phyloP scores from a whole-genome alignment of 148 eudicot genomes.

The Vaccinium corymbosum region DNA sequence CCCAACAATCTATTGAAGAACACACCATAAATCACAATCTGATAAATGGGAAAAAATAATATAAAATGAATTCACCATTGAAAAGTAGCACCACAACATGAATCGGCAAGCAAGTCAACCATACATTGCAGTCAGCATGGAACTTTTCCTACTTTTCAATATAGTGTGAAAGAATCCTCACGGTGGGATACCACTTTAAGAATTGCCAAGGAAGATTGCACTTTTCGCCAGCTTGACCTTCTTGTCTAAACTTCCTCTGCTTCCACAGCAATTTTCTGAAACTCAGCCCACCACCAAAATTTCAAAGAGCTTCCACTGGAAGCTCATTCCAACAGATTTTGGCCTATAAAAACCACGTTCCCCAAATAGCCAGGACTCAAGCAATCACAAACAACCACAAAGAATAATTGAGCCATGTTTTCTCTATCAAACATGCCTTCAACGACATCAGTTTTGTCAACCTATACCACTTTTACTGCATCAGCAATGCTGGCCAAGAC shows the following conservation, averaged over 20 bases:
- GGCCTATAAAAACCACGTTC: constrained; percentile 3
- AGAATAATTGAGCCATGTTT: background rate
- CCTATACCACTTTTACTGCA: constrained; percentile 8
- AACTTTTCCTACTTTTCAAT: background rate
- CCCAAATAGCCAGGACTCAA: background rate
- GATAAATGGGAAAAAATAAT: too few relatives aligned
- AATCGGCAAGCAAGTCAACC: too few relatives aligned
- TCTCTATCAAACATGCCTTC: background rate
- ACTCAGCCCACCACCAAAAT: background rate
- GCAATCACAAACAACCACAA: background rate
- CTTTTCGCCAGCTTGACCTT: background rate
- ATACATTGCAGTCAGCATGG: too few relatives aligned
- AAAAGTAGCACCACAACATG: too few relatives aligned
- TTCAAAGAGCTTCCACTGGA: constrained; percentile 11
- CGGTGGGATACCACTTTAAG: background rate
- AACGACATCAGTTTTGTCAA: background rate
- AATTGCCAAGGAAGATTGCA: constrained; percentile 8
- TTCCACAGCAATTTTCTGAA: background rate
- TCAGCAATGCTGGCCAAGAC: constrained; percentile 18
- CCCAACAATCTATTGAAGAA: too few relatives aligned
- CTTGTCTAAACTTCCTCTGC: background rate
- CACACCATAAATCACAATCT: too few relatives aligned
- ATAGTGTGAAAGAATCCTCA: background rate
- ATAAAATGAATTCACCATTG: too few relatives aligned
- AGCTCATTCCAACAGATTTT: background rate